Percentiles rank a stretch among this genome's conserved stretches.
Conservation (phyloP, 2,329 filamentous ascomycete species). For the Colletotrichum cereale region DNA sequence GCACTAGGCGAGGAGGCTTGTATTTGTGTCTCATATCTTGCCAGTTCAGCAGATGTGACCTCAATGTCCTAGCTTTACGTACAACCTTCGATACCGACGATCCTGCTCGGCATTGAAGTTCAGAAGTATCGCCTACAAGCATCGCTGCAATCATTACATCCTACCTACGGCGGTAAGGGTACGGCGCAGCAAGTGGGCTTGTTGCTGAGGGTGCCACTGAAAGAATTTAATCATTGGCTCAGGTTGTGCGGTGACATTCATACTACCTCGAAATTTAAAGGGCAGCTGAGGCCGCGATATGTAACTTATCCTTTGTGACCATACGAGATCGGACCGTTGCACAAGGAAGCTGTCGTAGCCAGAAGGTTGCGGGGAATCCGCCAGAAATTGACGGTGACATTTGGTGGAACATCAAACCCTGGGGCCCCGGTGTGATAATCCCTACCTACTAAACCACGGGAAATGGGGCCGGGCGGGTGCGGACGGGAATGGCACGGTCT, state of each 20-base stretch:
- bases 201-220: not conserved
- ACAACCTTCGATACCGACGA: not conserved
- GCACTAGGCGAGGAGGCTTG: not conserved
- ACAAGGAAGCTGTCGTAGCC: not conserved
- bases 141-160: not conserved
- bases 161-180: not conserved
- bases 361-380: conserved; percentile 9
- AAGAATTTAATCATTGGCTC: not conserved
- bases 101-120: not conserved
- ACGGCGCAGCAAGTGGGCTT: not conserved
- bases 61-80: not conserved
- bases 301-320: not conserved
- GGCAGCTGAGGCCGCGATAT: too few species aligned
- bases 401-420: not conserved
- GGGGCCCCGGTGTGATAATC: conserved; percentile 6
- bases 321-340: too few species aligned
- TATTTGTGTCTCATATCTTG: not conserved
- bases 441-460: conserved; percentile 1
- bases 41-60: not conserved
- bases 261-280: not conserved
- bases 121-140: not conserved
- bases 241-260: not conserved
- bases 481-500: conserved; percentile 13
- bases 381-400: not conserved
- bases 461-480: conserved; percentile 24